These are phyloP conservation scores for Paecilomyces formosus DNA, from an alignment of 2,329 filamentous ascomycete genomes.

Conservation along the genomic window DNA sequence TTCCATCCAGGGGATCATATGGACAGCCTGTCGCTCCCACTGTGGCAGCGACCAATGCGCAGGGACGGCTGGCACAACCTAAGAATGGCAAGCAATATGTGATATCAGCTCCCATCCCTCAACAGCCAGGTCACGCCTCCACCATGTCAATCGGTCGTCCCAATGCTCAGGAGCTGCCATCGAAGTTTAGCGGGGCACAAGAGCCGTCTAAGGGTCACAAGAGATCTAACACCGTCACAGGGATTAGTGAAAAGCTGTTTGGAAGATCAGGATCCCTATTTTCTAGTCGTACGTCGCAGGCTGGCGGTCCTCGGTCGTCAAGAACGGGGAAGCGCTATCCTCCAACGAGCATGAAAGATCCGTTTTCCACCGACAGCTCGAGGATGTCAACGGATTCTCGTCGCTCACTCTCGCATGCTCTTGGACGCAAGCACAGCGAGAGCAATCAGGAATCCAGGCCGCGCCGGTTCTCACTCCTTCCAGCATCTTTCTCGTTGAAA, in stretches of 20 bases:
- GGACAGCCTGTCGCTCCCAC: constrained; percentile 81
- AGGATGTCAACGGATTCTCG: constrained; percentile 67
- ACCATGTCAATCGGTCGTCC: constrained; percentile 53
- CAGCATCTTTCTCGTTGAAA: constrained; percentile 57
- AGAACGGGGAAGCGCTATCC: constrained; percentile 65
- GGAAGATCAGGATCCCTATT: constrained; percentile 77
- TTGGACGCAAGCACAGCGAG: constrained; percentile 64
- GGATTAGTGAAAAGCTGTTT: constrained; percentile 75
- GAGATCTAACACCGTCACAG: constrained; percentile 68
- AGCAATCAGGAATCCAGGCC: constrained; percentile 55
- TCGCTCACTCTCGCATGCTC: constrained; percentile 62
- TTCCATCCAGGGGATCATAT: constrained; percentile 74
- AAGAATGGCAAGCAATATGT: constrained; percentile 59
- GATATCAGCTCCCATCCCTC: constrained; percentile 60
- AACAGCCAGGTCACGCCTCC: constrained; percentile 42
- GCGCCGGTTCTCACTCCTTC: constrained; percentile 65
- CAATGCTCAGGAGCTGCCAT: constrained; percentile 50
- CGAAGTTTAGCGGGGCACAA: constrained; percentile 50
- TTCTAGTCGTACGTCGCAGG: constrained; percentile 44
- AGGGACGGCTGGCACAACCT: constrained; percentile 83
- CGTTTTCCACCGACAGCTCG: constrained; percentile 53
- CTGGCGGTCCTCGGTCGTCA: constrained; percentile 31
- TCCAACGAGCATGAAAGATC: constrained; percentile 81
- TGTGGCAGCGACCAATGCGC: constrained; percentile 79
- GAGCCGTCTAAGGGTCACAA: constrained; percentile 50